Evolutionary conservation across 805 yeast genomes (phyloP), one percentile per base, ranked within the genome.

Genomic region (Metschnikowia drakensbergensis): DNA sequence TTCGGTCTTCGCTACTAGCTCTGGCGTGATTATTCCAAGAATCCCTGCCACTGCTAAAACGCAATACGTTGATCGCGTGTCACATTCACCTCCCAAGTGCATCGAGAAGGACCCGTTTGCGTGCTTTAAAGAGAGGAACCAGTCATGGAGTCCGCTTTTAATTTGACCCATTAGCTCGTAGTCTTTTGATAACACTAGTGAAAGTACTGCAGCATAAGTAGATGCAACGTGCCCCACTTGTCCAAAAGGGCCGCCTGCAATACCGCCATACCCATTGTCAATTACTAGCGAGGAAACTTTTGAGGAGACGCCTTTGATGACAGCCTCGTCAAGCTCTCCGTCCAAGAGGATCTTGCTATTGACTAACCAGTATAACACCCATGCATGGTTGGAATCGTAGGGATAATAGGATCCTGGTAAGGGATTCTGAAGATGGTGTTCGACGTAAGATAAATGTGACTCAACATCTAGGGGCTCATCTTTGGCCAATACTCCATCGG

Each of bases 361-460:
- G 39, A 79, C 61, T 5, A 84, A 67, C 99, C 99, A 94, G 62
- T 86, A 92, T 1, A 87, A 50, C 59, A 92, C 68, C 98, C 98
- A 94, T 0, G 96, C 83, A 51, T 85, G 90, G n/a, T 94, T 86
- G 0, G 97, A 94, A 65, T 92, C 97, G 41, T 88, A 71, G 0
- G 76, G 76, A 3, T 65, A 61, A 62, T 77, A 84, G 6, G 64
- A 68, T 2, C 67, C 53, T 0, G 90, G 86, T 27, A 86, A 70
- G 13, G 75, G 68, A 8, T 65, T 60, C 7, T 61, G 55, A 25
- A 81, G 65, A 17, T 71, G 68, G n/a, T 60, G 49, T 22, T 68
- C 63, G 10, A 80, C 63, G 58, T 74, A 86, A 44, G 53, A 51
- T 7, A 61, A 47, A 59, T 85, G 90, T 1, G 55, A 51, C 4